Percentiles rank a stretch among this genome's conserved stretches.
Evolutionary conservation across 2,329 filamentous ascomycete genomes (phyloP).

Genomic region (Exophiala alcalophila): DNA sequence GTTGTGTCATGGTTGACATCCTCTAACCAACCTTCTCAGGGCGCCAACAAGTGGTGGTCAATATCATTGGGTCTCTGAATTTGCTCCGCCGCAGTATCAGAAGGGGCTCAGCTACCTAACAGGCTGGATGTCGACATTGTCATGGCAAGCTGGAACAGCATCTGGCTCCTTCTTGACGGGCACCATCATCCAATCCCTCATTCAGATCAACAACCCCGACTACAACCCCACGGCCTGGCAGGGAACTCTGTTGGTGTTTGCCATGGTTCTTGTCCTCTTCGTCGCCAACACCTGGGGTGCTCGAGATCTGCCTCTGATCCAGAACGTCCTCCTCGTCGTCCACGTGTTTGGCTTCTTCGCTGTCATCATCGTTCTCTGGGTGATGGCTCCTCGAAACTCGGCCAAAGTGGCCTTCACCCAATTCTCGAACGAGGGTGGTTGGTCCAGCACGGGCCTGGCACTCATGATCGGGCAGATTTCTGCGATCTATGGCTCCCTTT

Average conservation of each 20-base stretch:
- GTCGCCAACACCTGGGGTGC: constrained; percentile 41
- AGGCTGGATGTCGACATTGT: constrained; percentile 51
- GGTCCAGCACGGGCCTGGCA: constrained; percentile 37
- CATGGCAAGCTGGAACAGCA: constrained; percentile 51
- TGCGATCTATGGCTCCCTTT: constrained; percentile 34
- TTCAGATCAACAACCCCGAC: constrained; percentile 42
- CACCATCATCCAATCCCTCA: constrained; percentile 47
- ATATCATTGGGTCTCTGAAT: constrained; percentile 55
- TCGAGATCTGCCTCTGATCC: constrained; percentile 37
- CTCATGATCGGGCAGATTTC: constrained; percentile 40
- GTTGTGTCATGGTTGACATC: background rate
- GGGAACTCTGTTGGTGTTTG: constrained; percentile 49
- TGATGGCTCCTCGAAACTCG: constrained; percentile 35
- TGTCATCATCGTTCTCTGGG: constrained; percentile 35
- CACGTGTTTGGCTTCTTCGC: constrained; percentile 41
- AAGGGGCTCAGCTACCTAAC: constrained; percentile 54
- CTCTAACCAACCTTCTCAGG: constrained; percentile 29
- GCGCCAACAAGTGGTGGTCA: constrained; percentile 50
- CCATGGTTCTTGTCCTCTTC: constrained; percentile 44
- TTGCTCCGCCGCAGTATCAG: constrained; percentile 49
- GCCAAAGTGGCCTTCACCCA: constrained; percentile 37
- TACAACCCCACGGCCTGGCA: constrained; percentile 48
- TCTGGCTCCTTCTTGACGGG: constrained; percentile 49
- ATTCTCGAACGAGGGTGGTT: constrained; percentile 41
- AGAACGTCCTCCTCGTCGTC: constrained; percentile 39